Evolutionary conservation across 1,284 basidiomycete genomes (phyloP).

Genomic region (Phellopilus nigrolimitatus): DNA sequence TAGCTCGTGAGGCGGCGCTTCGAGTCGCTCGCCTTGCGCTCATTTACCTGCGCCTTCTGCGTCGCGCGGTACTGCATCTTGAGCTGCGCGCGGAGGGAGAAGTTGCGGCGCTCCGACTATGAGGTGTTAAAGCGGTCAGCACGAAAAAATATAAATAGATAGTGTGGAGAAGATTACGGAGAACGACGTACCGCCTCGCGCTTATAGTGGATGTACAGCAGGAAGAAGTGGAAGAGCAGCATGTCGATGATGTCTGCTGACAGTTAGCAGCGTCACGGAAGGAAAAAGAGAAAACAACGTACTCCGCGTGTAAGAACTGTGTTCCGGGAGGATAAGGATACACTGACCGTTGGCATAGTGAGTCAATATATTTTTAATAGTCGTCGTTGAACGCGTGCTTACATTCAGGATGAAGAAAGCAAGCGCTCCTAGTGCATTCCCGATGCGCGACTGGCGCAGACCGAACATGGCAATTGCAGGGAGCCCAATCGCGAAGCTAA

Average conservation of each 20-base stretch:
- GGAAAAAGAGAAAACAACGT: not conserved
- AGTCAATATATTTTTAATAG: not conserved
- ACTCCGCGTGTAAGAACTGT: constrained; percentile 12
- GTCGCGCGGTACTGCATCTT: constrained; percentile 42
- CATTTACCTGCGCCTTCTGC: constrained; percentile 48
- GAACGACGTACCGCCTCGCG: constrained; percentile 27
- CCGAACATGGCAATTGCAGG: constrained; percentile 28
- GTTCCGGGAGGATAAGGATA: constrained; percentile 10
- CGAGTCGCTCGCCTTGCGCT: constrained; percentile 35
- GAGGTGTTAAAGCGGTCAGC: not conserved
- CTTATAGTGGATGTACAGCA: constrained; percentile 32
- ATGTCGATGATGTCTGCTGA: constrained; percentile 13
- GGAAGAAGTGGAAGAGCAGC: constrained; percentile 25
- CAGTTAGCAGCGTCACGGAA: not conserved
- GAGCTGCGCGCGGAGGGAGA: constrained; percentile 45
- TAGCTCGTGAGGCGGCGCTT: constrained; percentile 30
- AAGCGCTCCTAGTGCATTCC: constrained; percentile 12
- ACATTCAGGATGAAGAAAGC: constrained; percentile 23
- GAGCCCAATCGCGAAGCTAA: constrained; percentile 18
- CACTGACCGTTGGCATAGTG: not conserved
- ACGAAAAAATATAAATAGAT: not conserved
- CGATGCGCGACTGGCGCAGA: constrained; percentile 26
- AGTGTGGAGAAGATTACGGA: constrained; percentile 5
- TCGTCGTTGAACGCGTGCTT: not conserved
- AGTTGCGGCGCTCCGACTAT: constrained; percentile 42